Conservation (phyloP, 2,329 filamentous ascomycete species). For the Aspergillus puulaauensis region DNA sequence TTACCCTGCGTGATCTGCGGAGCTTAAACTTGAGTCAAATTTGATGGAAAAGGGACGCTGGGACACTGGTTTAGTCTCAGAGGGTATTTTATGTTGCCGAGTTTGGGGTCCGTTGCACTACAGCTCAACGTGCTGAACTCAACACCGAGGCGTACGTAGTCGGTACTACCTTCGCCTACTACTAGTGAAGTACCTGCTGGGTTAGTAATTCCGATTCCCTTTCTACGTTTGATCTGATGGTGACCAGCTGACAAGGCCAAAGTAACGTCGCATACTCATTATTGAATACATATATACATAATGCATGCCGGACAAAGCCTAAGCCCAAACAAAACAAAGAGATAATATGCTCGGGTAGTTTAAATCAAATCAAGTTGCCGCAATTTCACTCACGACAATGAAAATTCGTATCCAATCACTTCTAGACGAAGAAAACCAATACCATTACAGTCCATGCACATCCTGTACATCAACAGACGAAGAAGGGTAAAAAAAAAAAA, state of each 20-base stretch:
- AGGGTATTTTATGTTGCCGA: too few species aligned
- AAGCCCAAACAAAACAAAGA: conserved; percentile 8
- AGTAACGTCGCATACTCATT: conserved; percentile 20
- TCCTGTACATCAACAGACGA: not conserved
- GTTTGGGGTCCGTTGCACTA: too few species aligned
- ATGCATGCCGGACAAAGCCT: conserved; percentile 16
- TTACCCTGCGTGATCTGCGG: not conserved
- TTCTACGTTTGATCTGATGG: not conserved
- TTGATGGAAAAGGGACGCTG: not conserved
- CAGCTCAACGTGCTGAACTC: too few species aligned
- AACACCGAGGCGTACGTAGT: not conserved
- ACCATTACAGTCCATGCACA: not conserved
- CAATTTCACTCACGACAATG: not conserved
- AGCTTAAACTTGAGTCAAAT: not conserved
- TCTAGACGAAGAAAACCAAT: not conserved
- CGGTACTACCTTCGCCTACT: too few species aligned
- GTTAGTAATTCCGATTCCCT: too few species aligned
- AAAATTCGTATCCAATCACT: not conserved
- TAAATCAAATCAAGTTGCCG: conserved; percentile 6
- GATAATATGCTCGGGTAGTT: conserved; percentile 1
- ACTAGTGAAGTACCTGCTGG: too few species aligned
- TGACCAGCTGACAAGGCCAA: not conserved
- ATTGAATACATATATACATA: conserved; percentile 24
- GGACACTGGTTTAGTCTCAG: not conserved
- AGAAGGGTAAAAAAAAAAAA: not conserved